Percentiles rank a stretch among this genome's conserved stretches.
phyloP scores from a whole-genome alignment of 108 stramenopile species.

The Conticribra guillardii region DNA sequence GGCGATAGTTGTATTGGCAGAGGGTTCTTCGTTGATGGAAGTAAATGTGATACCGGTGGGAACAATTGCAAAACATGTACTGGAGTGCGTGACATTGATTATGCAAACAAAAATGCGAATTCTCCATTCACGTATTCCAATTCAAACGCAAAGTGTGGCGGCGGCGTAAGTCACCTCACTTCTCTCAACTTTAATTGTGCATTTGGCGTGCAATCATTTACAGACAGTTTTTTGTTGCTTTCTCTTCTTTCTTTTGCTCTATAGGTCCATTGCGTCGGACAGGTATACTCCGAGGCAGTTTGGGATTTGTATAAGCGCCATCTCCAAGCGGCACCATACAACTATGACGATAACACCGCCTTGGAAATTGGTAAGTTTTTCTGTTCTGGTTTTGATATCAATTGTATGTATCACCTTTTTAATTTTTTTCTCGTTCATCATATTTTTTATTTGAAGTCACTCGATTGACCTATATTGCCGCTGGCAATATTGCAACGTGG shows the following conservation, averaged over 20 bases:
- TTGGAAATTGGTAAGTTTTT: no score
- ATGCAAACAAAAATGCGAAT: neutral
- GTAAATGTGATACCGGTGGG: neutral
- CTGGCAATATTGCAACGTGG: constrained; percentile 25
- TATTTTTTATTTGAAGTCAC: no score
- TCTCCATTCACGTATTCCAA: no score
- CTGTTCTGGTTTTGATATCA: no score
- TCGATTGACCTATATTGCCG: constrained; percentile 17
- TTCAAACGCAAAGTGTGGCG: neutral
- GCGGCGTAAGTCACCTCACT: neutral
- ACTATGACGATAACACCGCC: constrained; percentile 19
- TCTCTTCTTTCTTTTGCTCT: no score
- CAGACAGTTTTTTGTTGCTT: no score
- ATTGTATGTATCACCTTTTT: no score
- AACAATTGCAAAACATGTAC: neutral
- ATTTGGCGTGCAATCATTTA: no score
- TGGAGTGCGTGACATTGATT: neutral
- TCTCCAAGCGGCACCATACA: neutral
- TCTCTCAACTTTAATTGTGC: no score
- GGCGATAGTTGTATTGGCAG: constrained; percentile 11
- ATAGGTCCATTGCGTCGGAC: no score
- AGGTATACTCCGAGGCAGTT: constrained; percentile 18
- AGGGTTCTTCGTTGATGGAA: neutral
- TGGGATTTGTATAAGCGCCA: constrained; percentile 14
- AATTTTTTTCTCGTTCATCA: no score